phyloP scores from a whole-genome alignment of 805 yeast species.

The Pichia membranifaciens region DNA sequence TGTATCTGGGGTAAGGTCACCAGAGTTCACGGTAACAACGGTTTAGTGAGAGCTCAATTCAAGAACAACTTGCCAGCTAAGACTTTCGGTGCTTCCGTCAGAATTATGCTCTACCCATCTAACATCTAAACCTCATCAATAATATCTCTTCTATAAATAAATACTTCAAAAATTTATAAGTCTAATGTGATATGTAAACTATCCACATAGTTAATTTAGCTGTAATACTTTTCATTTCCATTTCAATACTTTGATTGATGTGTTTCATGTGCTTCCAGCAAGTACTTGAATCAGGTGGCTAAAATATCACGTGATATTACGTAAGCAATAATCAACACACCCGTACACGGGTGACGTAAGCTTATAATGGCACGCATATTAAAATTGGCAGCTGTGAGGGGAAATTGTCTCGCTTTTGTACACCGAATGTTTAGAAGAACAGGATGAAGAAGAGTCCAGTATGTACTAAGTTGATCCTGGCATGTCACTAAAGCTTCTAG shows the following conservation, averaged over 20 bases:
- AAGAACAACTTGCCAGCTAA: constrained; percentile 98
- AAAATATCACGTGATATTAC: too few species aligned
- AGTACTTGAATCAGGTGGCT: too few species aligned
- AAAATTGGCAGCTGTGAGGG: constrained; percentile 4
- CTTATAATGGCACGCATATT: neutral
- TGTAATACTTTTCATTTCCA: constrained; percentile 3
- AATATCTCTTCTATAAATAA: constrained; percentile 17
- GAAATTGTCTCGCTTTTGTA: neutral
- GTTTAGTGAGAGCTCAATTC: constrained; percentile 98
- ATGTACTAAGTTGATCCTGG: too few species aligned
- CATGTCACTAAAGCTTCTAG: neutral
- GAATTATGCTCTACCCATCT: constrained; percentile 99
- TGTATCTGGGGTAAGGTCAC: constrained; percentile 99
- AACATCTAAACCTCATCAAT: constrained; percentile 66
- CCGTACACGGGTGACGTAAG: neutral
- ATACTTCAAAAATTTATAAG: constrained; percentile 15
- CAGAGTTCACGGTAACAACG: constrained; percentile 98
- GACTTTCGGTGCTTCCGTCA: constrained; percentile 99
- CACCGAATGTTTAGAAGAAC: neutral
- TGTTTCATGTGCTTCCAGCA: too few species aligned
- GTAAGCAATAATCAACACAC: neutral
- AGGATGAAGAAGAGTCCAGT: neutral
- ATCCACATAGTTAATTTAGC: constrained; percentile 8
- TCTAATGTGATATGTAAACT: constrained; percentile 16
- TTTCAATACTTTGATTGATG: too few species aligned